Base-by-base conservation (phyloP, 1,139 yeast genomes). In the Hyphopichia buzzinii region DNA sequence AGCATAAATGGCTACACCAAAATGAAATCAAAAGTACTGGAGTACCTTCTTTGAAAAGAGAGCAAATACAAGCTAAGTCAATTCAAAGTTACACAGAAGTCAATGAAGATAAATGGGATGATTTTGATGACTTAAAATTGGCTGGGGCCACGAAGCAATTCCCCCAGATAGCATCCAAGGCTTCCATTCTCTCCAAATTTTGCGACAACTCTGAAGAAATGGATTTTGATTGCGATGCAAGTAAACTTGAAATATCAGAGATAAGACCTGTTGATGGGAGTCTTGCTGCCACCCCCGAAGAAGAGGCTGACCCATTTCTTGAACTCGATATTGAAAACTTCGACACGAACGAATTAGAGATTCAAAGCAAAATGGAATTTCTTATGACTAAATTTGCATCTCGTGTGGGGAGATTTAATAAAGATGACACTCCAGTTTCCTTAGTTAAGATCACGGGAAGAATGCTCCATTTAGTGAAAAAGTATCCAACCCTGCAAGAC, bases 1-100 rank as follows among this genome's bases (percentile, higher is more conserved):
- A 67, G 27, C 92, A 85, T 51, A 71, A 72, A 22, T 86, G 95
- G 95, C 50, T 81, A 17, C 47, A 52, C n/a, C 46, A 39, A 29
- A 31, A 21, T 8, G 34, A 37, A 12, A n/a, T 33, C 23, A 19
- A 19, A 4, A 14, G 27, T 3, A 15, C 29, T 3, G 43, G 39
- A 35, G 22, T 32, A 2, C 14, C 30, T 15, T 17, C 16, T 12
- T 4, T 12, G 3, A 10, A 21, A 3, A 24, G 16, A 24, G 40
- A 39, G 14, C 45, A 43, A 23, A 38, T 34, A 4, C 48, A 46
- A 22, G 30, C 48, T 4, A 55, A 49, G 31, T 49, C 64, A 1
- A 59, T 62, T 21, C 49, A 46, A 25, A 49, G 48, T 26, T 63
- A 60, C 41, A 46, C 58, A 10, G 69, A 62, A 39, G 33, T 43